phyloP scores from a whole-genome alignment of 495 filamentous ascomycete genomes.

The Penicillium desertorum region DNA sequence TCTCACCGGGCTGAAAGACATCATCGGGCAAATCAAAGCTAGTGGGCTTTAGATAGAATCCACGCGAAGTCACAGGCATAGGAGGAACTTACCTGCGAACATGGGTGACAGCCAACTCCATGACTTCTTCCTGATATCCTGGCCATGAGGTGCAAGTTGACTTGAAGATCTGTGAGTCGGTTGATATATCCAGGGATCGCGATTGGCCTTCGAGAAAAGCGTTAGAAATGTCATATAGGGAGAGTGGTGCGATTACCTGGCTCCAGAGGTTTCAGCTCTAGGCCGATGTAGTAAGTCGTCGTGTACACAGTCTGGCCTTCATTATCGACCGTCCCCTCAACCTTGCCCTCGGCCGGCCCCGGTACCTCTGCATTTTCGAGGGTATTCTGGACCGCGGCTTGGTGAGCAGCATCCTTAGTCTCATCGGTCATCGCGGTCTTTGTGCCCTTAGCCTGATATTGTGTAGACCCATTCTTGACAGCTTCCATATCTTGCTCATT shows the following conservation, averaged over 20 bases:
- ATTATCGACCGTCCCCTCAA: constrained; percentile 22
- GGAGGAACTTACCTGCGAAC: constrained; percentile 65
- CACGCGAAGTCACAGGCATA: background rate
- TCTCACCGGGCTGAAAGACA: constrained; percentile 81
- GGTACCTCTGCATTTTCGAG: constrained; percentile 47
- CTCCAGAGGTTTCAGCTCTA: constrained; percentile 56
- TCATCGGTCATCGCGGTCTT: constrained; percentile 61
- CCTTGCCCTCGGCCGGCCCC: constrained; percentile 39
- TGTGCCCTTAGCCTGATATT: constrained; percentile 61
- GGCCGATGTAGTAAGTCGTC: constrained; percentile 83
- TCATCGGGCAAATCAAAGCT: constrained; percentile 87
- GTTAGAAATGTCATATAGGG: constrained; percentile 23
- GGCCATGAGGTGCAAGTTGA: constrained; percentile 63
- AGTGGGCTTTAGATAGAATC: constrained; percentile 21
- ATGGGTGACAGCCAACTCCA: constrained; percentile 69
- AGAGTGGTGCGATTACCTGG: constrained; percentile 28
- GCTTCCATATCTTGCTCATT: constrained; percentile 67
- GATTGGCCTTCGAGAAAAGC: constrained; percentile 41
- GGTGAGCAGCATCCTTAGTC: constrained; percentile 54
- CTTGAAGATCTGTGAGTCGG: constrained; percentile 73
- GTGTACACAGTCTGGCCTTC: constrained; percentile 65
- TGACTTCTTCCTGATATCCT: constrained; percentile 61
- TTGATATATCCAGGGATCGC: constrained; percentile 62
- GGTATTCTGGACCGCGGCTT: constrained; percentile 48
- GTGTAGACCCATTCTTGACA: constrained; percentile 69